Evolutionary conservation across 306 rosid genomes (phyloP), one percentile per base, ranked within the genome.

Genomic region (Vigna hirtella): DNA sequence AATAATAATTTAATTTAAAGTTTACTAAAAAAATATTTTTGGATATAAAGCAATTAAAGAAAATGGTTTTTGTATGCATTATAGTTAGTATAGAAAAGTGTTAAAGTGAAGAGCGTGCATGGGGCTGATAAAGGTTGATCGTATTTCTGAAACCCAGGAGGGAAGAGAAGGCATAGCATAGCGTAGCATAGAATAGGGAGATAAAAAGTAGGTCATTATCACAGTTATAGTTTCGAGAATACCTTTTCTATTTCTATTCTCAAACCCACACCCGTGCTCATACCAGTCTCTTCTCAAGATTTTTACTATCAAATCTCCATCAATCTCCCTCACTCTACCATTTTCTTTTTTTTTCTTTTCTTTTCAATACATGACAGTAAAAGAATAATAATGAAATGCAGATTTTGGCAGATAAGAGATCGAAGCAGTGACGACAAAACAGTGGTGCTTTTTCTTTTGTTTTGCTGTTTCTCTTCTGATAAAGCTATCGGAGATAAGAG

Each of bases 241-340:
- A 9, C 66, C 24, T 12, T 36, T 18, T 5, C 14, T 26, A 32
- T 59, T 53, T 67, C 57, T 15, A 58, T 13, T 45, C 59, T 15
- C 50, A 77, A 62, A 65, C 83, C 4, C 73, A 89, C 85, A 80
- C 12, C 36, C 30, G 56, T 11, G 58, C 2, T 70, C 73, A 80
- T 74, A 75, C 61, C 16, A 17, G 90, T 86, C 87, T 78, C 73
- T 17, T 86, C 87, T 55, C 56, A 82, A 80, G 86, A 83, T 86
- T 73, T 82, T 68, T 78, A 48, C 53, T 51, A 45, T 67, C 79
- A 22, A 63, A 61, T 56, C 68, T 64, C 75, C 53, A 32, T 79
- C 73, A 26, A 51, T 66, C 55, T 42, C 0, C 47, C 47, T 9
- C 3, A 9, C 47, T 10, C 14, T 9, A 2, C 12, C 9, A 42